These are phyloP conservation scores for Boletellus sp. DNA, from an alignment of 768 basidiomycete genomes.

Conservation along the genomic window DNA sequence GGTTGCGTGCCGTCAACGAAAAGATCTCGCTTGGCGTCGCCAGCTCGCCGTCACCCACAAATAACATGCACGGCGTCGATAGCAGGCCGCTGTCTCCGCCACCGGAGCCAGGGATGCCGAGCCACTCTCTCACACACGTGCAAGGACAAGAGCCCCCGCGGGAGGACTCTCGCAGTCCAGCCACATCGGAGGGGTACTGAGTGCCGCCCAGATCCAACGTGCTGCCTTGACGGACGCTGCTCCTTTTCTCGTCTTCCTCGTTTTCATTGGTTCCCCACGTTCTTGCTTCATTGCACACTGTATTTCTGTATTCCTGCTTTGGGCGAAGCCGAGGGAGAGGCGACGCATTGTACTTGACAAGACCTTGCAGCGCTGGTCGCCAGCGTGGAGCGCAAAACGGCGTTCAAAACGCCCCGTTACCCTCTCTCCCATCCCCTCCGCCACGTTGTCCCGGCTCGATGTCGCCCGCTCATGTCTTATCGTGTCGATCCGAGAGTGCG, in stretches of 20 bases:
- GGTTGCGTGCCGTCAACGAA: slow-evolving; percentile 76
- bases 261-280: slow-evolving; percentile 26
- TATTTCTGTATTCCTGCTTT: slow-evolving; percentile 32
- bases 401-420: slow-evolving; percentile 19
- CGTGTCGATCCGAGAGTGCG: slow-evolving; percentile 34
- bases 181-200: slow-evolving; percentile 32
- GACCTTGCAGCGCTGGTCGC: slow-evolving; percentile 31
- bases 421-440: slow-evolving; percentile 11
- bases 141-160: slow-evolving; percentile 59
- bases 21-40: slow-evolving; percentile 69
- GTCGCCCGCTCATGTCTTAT: slow-evolving; percentile 30
- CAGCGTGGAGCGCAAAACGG: slow-evolving; percentile 31
- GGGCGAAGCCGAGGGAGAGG: slow-evolving; percentile 26
- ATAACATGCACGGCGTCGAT: slow-evolving; percentile 39
- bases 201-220: slow-evolving; percentile 12
- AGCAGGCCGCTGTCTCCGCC: slow-evolving; percentile 61
- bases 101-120: slow-evolving; percentile 47
- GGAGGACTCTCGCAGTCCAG: slow-evolving; percentile 53
- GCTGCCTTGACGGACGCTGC: slow-evolving; percentile 25
- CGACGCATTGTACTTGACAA: slow-evolving; percentile 15
- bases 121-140: slow-evolving; percentile 52
- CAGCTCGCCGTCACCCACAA: slow-evolving; percentile 54
- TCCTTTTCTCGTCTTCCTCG: slow-evolving; percentile 36
- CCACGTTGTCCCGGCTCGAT: slow-evolving; percentile 35
- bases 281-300: slow-evolving; percentile 33